Evolutionary conservation across 768 basidiomycete species (phyloP).

Genomic region (Mrakia hoshinonis): DNA sequence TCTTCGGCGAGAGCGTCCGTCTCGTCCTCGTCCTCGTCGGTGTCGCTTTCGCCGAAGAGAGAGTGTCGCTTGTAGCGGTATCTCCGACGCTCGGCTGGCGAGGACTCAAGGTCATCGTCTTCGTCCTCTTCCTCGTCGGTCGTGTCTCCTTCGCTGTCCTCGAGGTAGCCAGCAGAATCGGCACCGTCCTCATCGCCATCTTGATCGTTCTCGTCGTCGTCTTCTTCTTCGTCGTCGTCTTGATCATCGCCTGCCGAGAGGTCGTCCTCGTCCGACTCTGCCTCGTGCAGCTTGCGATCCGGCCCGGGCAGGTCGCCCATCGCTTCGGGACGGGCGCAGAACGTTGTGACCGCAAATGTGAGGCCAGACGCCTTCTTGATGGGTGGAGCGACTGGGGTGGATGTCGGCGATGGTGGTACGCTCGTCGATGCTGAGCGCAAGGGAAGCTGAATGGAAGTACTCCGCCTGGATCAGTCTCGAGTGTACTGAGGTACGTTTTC

Average conservation of each 20-base stretch:
- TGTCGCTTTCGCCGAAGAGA: constrained; percentile 17
- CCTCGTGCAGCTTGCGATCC: constrained; percentile 17
- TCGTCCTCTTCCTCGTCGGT: constrained; percentile 24
- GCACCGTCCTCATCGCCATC: constrained; percentile 29
- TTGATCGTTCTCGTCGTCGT: constrained; percentile 28
- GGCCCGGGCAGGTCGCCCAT: constrained; percentile 20
- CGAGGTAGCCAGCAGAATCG: constrained; percentile 24
- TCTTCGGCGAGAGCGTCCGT: constrained; percentile 3
- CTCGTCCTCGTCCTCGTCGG: constrained; percentile 24
- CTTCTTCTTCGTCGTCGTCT: constrained; percentile 16
- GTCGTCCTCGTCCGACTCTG: constrained; percentile 18
- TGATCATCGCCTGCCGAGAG: constrained; percentile 28
- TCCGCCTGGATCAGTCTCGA: no score
- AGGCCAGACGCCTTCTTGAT: constrained; percentile 41
- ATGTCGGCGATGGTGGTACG: no score
- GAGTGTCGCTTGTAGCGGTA: constrained; percentile 22
- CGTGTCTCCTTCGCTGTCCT: constrained; percentile 29
- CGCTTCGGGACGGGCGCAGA: constrained; percentile 3
- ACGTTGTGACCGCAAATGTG: constrained; percentile 31
- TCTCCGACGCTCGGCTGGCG: not conserved
- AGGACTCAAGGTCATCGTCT: not conserved
- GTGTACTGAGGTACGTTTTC: no score
- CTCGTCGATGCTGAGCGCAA: no score
- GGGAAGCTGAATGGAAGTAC: no score
- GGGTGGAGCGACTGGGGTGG: no score